Base-by-base conservation (phyloP, 331 rosid genomes). In the Rosa hybrid region DNA sequence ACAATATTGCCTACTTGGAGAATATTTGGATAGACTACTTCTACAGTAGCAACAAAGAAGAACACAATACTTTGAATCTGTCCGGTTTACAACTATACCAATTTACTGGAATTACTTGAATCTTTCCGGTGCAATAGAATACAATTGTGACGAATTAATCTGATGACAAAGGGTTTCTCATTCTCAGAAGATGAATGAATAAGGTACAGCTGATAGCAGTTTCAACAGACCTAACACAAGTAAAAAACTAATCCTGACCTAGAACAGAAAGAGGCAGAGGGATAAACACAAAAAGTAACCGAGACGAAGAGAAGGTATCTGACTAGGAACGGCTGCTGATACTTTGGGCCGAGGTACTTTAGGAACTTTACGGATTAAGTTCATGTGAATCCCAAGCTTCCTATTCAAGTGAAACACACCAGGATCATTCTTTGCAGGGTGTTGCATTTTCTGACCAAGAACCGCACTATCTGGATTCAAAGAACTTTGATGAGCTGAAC, bases 311-410 rank as follows among this genome's bases (percentile, higher is more conserved):
- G 77, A 56, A 49, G 88, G 79, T 20, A 48, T 57, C 49, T 30
- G 68, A 50, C 16, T 87, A 0, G n/a, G 42, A 11, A 16, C n/a
- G 0, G 90, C 87, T 0, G 87, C 68, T 0, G 90, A 82, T 74
- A 51, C 34, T 8, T 1, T 60, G 30, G 60, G 59, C 38, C 79
- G 49, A 39, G 74, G 59, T 71, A 79, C 27, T 21, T 25, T 59
- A 45, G 71, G 41, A 14, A 57, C 0, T 38, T 42, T 50, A 53
- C 74, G 45, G n/a, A 12, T 45, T 27, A 27, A 34, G 13, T 72
- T 79, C 5, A 75, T 72, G 79, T 68, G 67, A 80, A 30, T 3
- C 20, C 65, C 84, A 50, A 89, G 86, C 81, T 77, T 88, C 72
- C 80, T 81, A 2, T 63, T 48, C 45, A 21, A 34, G 77, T 74